Evolutionary conservation across 78 protist genomes (phyloP), one percentile per base, ranked within the genome.

Genomic region (Emiliania huxleyi): DNA sequence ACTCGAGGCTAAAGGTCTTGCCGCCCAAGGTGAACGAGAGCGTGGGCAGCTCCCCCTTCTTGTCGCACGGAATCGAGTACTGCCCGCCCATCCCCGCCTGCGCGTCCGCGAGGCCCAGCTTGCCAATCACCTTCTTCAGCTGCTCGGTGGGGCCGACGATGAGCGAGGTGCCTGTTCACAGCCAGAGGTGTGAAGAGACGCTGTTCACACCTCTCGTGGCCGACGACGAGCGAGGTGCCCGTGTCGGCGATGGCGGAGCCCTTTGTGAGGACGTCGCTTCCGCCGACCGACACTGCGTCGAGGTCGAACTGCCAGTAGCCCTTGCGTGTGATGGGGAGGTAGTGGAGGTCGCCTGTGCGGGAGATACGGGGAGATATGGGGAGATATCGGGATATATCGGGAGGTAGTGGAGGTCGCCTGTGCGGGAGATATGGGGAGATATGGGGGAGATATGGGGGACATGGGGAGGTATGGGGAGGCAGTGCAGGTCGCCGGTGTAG

Each of bases 181-280:
- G 98, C 99, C 55, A 95, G 96, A 52, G n/a, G n/a, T n/a, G n/a
- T n/a, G n/a, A n/a, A n/a, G n/a, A n/a, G n/a, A n/a, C n/a, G n/a
- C n/a, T n/a, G n/a, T n/a, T n/a, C 69, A 98, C 96, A 89, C 98
- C 98, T 42, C 90, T 91, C 95, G 35, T 21, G 45, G 52, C 42
- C n/a, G 29, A 97, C 98, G 45, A 98, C 48, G 48, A 98, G 96
- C 29, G 98, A 96, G 44, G 99, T 98, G 69, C 99, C 99, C 23
- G 98, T 96, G 94, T 98, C 99, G 56, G 95, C 96, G 69, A 98
- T 97, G 92, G 98, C 99, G 52, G 92, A 90, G 95, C 33, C 6
- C 40, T 5, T 25, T 69, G 23, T 2, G 40, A 25, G 35, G 21
- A 56, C 4, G n/a, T 11, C 2, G 25, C 0, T 83, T 18, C 92